phyloP scores from a whole-genome alignment of 1,139 yeast species.

The Geotrichum siamense region DNA sequence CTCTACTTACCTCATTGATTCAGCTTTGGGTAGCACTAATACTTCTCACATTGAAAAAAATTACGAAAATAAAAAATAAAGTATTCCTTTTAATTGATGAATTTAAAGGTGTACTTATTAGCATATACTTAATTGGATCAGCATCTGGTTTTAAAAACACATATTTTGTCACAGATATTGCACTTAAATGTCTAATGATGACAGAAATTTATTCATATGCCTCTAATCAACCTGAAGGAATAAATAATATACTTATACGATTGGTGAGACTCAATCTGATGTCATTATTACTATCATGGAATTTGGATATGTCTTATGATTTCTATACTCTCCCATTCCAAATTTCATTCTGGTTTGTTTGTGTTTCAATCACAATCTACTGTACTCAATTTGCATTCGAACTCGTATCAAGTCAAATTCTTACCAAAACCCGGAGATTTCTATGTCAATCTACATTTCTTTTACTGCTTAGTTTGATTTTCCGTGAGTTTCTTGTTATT shows the following conservation, averaged over 20 bases:
- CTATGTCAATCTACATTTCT: not conserved
- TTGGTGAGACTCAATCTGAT: constrained; percentile 5
- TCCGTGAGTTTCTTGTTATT: not conserved
- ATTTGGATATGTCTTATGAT: constrained; percentile 10
- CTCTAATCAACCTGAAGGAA: not conserved
- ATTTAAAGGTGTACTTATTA: constrained; percentile 10
- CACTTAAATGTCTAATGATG: not conserved
- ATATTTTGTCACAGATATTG: constrained; percentile 1
- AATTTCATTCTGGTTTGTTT: constrained; percentile 10
- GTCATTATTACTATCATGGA: constrained; percentile 7
- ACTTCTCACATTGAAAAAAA: not conserved
- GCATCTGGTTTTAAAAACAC: constrained; percentile 7
- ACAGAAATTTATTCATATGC: constrained; percentile 1
- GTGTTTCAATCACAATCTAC: not conserved
- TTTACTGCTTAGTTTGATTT: not conserved
- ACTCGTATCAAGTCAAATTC: not conserved
- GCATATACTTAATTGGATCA: constrained; percentile 4
- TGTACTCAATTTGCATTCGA: not conserved
- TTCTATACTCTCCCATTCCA: constrained; percentile 9
- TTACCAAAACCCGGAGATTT: not conserved
- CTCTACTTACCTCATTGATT: constrained; percentile 4
- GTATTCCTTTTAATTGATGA: constrained; percentile 2
- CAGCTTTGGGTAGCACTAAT: constrained; percentile 7
- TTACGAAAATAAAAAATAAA: not conserved
- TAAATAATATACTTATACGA: not conserved